These are phyloP conservation scores for Sinapis alba DNA, from an alignment of 441 rosid genomes.

Conservation along the genomic window DNA sequence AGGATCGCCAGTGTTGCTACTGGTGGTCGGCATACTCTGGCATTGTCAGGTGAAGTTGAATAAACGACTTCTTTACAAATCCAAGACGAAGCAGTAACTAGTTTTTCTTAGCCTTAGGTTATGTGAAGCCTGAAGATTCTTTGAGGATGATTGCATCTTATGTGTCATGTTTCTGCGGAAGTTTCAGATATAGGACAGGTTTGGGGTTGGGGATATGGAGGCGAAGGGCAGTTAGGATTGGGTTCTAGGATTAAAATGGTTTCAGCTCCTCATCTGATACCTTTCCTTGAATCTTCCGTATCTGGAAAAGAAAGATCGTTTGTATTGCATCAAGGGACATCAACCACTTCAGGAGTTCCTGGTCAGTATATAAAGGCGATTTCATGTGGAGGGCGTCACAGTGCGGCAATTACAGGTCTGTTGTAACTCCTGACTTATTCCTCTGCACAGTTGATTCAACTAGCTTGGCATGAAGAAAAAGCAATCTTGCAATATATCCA, in stretches of 20 bases:
- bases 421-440: constrained; percentile 4
- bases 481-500: neutral
- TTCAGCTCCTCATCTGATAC: constrained; percentile 67
- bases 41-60: constrained; percentile 61
- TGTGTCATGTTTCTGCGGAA: constrained; percentile 53
- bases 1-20: constrained; percentile 61
- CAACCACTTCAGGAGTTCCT: constrained; percentile 44
- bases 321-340: constrained; percentile 43
- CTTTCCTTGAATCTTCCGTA: constrained; percentile 54
- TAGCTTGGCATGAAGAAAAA: neutral
- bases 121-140: constrained; percentile 49
- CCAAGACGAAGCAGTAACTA: constrained; percentile 42
- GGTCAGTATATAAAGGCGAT: constrained; percentile 63
- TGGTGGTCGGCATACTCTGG: constrained; percentile 73
- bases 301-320: constrained; percentile 47
- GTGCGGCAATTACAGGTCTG: constrained; percentile 67
- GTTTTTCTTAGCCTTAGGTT: constrained; percentile 52
- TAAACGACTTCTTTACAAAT: constrained; percentile 25
- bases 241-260: constrained; percentile 72
- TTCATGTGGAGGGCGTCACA: constrained; percentile 77
- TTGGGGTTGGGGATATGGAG: constrained; percentile 92
- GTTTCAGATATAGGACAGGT: constrained; percentile 82
- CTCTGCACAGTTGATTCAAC: neutral
- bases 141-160: constrained; percentile 49
- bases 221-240: constrained; percentile 76